These are phyloP conservation scores for Tricholoma saponaceum DNA, from an alignment of 768 basidiomycete species.

Conservation along the genomic window DNA sequence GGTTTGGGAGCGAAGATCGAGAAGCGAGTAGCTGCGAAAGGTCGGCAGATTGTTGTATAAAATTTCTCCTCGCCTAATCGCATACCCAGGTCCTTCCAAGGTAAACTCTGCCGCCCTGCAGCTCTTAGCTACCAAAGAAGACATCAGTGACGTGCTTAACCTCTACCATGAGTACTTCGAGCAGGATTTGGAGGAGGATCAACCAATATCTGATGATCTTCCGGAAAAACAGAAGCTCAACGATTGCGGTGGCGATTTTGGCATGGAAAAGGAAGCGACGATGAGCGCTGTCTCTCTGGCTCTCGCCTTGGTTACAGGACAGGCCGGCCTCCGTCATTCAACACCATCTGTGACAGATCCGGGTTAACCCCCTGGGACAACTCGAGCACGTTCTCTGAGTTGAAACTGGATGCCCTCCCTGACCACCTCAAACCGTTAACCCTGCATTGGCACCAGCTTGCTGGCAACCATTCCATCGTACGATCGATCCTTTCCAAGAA, in stretches of 20 bases:
- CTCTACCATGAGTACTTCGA: slow-evolving; percentile 9
- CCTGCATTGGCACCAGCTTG: slow-evolving; percentile 25
- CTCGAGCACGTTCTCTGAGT: neutral
- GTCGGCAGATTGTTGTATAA: neutral
- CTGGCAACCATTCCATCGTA: slow-evolving; percentile 18
- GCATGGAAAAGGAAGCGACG: slow-evolving; percentile 4
- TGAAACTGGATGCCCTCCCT: neutral
- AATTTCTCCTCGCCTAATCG: neutral
- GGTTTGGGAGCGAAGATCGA: slow-evolving; percentile 2
- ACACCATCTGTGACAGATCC: slow-evolving; percentile 9
- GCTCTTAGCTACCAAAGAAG: slow-evolving; percentile 5
- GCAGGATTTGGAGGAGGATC: neutral
- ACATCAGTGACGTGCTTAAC: slow-evolving; percentile 1
- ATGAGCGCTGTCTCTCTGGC: slow-evolving; percentile 10
- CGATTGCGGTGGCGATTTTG: slow-evolving; percentile 3
- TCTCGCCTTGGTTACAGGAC: slow-evolving; percentile 12
- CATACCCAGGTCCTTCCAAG: slow-evolving; percentile 1
- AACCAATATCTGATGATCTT: neutral
- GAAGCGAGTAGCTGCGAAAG: neutral
- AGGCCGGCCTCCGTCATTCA: slow-evolving; percentile 18
- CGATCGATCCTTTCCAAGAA: slow-evolving; percentile 9
- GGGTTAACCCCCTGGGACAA: slow-evolving; percentile 19
- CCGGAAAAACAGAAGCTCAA: slow-evolving; percentile 14
- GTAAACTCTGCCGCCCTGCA: slow-evolving; percentile 6
- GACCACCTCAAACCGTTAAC: neutral